Percentiles rank a stretch among this genome's conserved stretches.
Evolutionary conservation across 2,329 filamentous ascomycete species (phyloP).

Genomic region (Hymenoscyphus salicellus): DNA sequence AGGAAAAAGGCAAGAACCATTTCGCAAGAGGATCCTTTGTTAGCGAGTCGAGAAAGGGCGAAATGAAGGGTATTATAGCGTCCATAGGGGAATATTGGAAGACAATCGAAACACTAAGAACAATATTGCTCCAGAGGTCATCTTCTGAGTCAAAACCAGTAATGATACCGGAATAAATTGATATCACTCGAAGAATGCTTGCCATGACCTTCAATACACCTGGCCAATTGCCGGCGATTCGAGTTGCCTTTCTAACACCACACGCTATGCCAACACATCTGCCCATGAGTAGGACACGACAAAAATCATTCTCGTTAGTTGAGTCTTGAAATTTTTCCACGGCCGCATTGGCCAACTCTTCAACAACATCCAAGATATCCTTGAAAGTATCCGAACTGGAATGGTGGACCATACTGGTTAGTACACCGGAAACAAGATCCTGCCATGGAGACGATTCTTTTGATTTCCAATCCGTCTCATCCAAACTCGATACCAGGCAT

Average conservation of each 20-base stretch:
- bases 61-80: conserved; percentile 67
- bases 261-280: conserved; percentile 64
- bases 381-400: conserved; percentile 71
- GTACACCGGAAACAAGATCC: conserved; percentile 68
- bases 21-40: conserved; percentile 62
- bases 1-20: conserved; percentile 83
- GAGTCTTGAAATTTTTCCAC: conserved; percentile 41
- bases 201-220: conserved; percentile 56
- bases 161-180: conserved; percentile 38
- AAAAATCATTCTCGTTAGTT: conserved; percentile 34
- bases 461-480: conserved; percentile 48
- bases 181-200: conserved; percentile 49
- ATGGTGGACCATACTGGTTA: conserved; percentile 82
- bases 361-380: conserved; percentile 61
- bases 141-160: conserved; percentile 34
- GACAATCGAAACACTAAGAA: conserved; percentile 61
- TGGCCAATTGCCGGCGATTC: conserved; percentile 68
- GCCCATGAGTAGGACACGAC: conserved; percentile 49
- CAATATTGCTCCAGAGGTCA: conserved; percentile 55
- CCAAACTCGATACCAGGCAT: conserved; percentile 44
- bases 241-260: conserved; percentile 77
- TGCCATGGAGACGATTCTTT: conserved; percentile 49
- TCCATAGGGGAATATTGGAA: conserved; percentile 79
- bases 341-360: conserved; percentile 45
- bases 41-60: conserved; percentile 62